phyloP scores from a whole-genome alignment of 148 eudicot genomes.

The Chenopodium album region DNA sequence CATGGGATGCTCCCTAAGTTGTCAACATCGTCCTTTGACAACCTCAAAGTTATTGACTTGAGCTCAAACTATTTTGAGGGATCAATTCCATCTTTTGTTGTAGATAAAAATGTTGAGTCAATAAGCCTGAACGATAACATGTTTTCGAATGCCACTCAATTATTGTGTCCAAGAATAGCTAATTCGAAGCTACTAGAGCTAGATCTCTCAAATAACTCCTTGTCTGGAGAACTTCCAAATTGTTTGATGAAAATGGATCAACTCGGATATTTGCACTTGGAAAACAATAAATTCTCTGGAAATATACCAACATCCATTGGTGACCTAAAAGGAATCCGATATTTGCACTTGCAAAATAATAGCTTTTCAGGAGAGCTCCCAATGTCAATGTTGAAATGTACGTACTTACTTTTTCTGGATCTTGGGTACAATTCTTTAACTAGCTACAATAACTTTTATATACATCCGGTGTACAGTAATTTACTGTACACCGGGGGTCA shows the following conservation, averaged over 20 bases:
- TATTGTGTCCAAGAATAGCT: slow-evolving; percentile 9
- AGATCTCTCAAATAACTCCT: slow-evolving; percentile 14
- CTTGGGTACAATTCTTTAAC: slow-evolving; percentile 16
- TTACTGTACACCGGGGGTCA: no score
- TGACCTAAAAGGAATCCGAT: background rate
- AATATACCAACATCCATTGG: slow-evolving; percentile 18
- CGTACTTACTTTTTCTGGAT: background rate
- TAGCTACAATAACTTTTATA: background rate
- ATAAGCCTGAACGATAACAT: background rate
- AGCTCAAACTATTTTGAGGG: slow-evolving; percentile 19
- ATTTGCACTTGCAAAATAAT: slow-evolving; percentile 16
- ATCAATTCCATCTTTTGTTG: background rate
- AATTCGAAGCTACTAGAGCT: background rate
- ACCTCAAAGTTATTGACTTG: background rate
- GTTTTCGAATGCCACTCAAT: slow-evolving; percentile 6
- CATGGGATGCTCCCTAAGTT: slow-evolving; percentile 11
- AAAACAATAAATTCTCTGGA: slow-evolving; percentile 19
- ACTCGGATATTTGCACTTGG: background rate
- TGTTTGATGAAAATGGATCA: slow-evolving; percentile 3
- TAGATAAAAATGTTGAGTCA: no score
- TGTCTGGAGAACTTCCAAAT: slow-evolving; percentile 16
- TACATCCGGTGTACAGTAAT: no score
- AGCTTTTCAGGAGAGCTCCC: slow-evolving; percentile 22
- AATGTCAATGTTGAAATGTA: background rate
- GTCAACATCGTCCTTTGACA: background rate